These are phyloP conservation scores for Pogostemon cablin DNA, from an alignment of 257 asterid species.

Conservation along the genomic window DNA sequence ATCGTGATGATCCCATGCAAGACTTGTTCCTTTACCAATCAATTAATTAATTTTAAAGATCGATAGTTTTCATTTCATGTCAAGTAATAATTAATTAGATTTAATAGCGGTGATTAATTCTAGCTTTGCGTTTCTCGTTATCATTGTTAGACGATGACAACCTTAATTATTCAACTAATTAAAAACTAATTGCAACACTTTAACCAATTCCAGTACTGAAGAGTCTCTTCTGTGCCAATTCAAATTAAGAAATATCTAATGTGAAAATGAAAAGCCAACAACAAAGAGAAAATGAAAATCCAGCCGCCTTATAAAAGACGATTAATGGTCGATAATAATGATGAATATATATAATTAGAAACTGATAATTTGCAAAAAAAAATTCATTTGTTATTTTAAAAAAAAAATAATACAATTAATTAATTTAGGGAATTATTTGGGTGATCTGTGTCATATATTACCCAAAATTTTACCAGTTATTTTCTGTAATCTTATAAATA, in stretches of 20 bases:
- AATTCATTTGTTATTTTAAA: too few relatives aligned
- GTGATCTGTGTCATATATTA: too few relatives aligned
- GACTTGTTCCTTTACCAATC: too few relatives aligned
- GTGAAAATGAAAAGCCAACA: slow-evolving; percentile 43
- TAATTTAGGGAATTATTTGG: too few relatives aligned
- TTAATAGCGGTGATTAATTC: background rate
- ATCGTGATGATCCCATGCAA: background rate
- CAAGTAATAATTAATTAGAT: background rate
- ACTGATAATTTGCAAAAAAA: background rate
- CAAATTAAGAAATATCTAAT: slow-evolving; percentile 10
- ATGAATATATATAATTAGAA: background rate
- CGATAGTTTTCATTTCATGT: background rate
- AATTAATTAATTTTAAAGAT: too few relatives aligned
- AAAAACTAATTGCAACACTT: background rate
- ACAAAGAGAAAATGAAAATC: slow-evolving; percentile 36
- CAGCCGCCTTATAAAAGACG: slow-evolving; percentile 28
- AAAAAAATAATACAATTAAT: background rate
- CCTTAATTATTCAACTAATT: background rate
- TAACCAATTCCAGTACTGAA: slow-evolving; percentile 23
- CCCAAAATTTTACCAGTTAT: too few relatives aligned
- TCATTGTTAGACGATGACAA: slow-evolving; percentile 26
- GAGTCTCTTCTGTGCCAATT: slow-evolving; percentile 25
- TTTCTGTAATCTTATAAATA: too few relatives aligned
- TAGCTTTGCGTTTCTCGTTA: background rate
- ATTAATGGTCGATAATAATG: slow-evolving; percentile 1